These are phyloP conservation scores for Gamsiella multidivaricata DNA, from an alignment of 192 early-diverging fungal genomes.

Conservation along the genomic window DNA sequence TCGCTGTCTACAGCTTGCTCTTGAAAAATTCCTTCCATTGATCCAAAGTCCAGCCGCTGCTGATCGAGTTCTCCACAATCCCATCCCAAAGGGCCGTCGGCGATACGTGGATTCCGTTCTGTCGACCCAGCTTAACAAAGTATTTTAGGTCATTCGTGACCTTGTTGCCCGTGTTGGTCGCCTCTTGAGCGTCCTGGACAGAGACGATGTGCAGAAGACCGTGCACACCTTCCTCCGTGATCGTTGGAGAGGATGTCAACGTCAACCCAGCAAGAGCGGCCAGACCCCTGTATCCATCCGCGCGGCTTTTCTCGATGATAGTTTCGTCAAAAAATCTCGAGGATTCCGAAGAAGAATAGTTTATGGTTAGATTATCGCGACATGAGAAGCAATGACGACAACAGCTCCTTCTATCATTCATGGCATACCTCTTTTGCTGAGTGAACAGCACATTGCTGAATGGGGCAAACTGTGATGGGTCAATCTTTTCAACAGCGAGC, in stretches of 20 bases:
- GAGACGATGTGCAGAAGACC: slow-evolving; percentile 58
- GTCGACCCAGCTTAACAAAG: slow-evolving; percentile 72
- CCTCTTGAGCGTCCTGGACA: slow-evolving; percentile 43
- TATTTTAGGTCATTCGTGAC: slow-evolving; percentile 77
- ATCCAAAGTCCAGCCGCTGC: slow-evolving; percentile 74
- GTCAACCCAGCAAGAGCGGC: slow-evolving; percentile 55
- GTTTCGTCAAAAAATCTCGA: slow-evolving; percentile 76
- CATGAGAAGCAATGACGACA: too few species aligned
- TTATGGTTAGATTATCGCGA: too few species aligned
- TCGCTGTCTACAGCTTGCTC: slow-evolving; percentile 24
- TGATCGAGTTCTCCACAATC: slow-evolving; percentile 68
- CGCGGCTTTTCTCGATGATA: slow-evolving; percentile 65
- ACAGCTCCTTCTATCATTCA: background rate
- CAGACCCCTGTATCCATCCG: slow-evolving; percentile 63
- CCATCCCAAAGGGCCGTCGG: slow-evolving; percentile 82
- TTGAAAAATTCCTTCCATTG: slow-evolving; percentile 73
- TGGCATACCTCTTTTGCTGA: slow-evolving; percentile 63
- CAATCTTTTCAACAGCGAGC: slow-evolving; percentile 73
- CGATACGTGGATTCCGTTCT: slow-evolving; percentile 80
- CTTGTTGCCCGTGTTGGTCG: slow-evolving; percentile 74
- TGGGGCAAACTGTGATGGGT: slow-evolving; percentile 61
- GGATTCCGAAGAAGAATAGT: too few species aligned
- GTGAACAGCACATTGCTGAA: slow-evolving; percentile 70
- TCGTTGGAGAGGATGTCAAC: slow-evolving; percentile 55
- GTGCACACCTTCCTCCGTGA: slow-evolving; percentile 45